phyloP scores from a whole-genome alignment of 208 protist species.

The Wallacemonas sp. region DNA sequence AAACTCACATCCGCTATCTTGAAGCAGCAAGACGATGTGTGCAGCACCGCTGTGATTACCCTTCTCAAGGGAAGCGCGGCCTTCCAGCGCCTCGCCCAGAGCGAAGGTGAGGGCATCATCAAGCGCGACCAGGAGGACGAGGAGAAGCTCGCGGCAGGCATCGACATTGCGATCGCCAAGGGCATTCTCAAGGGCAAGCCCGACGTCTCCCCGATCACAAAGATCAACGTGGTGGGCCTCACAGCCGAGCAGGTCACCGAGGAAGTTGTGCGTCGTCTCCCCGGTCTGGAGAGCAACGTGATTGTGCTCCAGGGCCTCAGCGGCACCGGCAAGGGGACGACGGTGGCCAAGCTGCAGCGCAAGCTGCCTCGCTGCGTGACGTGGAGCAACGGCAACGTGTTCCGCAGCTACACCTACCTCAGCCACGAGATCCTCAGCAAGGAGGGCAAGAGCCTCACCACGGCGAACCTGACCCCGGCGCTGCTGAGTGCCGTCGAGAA shows the following conservation, averaged over 20 bases:
- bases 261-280: conserved; percentile 62
- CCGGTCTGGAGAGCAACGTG: conserved; percentile 71
- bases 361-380: conserved; percentile 78
- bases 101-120: conserved; percentile 77
- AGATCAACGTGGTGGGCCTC: conserved; percentile 74
- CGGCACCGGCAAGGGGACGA: conserved; percentile 92
- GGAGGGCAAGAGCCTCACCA: conserved; percentile 49
- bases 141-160: conserved; percentile 85
- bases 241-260: conserved; percentile 80
- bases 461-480: conserved; percentile 58
- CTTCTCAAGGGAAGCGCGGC: conserved; percentile 42
- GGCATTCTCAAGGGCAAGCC: conserved; percentile 66
- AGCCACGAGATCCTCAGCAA: conserved; percentile 53
- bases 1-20: conserved; percentile 52
- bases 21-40: conserved; percentile 82
- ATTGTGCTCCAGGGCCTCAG: conserved; percentile 90
- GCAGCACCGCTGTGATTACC: conserved; percentile 62
- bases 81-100: conserved; percentile 62
- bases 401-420: conserved; percentile 90
- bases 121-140: conserved; percentile 85
- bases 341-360: conserved; percentile 71
- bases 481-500: conserved; percentile 56
- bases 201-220: conserved; percentile 31
- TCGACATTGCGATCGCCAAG: conserved; percentile 68
- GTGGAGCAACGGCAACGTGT: conserved; percentile 94